Percentiles rank a stretch among this genome's conserved stretches.
Conservation (phyloP, 2,329 filamentous ascomycete genomes). For the Penicillium sp. region DNA sequence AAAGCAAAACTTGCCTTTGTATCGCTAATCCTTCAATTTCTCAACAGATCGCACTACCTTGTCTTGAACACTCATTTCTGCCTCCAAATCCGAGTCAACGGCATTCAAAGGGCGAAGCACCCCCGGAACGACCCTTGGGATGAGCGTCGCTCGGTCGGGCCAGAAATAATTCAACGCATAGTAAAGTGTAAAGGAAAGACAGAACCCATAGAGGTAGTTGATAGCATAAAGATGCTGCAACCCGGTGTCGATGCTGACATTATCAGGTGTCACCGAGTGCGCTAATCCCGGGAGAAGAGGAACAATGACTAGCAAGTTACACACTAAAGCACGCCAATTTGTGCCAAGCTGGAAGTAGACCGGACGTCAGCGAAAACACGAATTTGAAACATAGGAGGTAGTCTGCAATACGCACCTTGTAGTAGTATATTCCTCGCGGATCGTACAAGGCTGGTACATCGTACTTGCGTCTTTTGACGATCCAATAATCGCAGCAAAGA, state of each 20-base stretch:
- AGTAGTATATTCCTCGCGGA: slow-evolving; percentile 33
- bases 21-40: too few species aligned
- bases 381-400: neutral
- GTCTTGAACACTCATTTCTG: neutral
- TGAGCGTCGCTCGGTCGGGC: neutral
- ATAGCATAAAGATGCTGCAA: neutral
- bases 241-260: neutral
- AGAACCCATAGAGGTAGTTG: neutral
- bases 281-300: neutral
- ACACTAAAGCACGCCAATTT: neutral
- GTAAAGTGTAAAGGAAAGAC: neutral
- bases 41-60: too few species aligned
- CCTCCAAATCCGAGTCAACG: neutral
- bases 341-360: neutral
- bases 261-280: neutral
- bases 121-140: neutral
- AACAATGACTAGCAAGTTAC: neutral
- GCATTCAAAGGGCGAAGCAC: neutral
- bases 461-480: slow-evolving; percentile 39
- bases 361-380: neutral
- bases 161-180: neutral
- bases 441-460: slow-evolving; percentile 48
- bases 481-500: slow-evolving; percentile 44
- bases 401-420: neutral
- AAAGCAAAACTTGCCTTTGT: too few species aligned